A percentile compares a stretch with the other conserved stretches of the same genome.
Evolutionary conservation across 2,329 filamentous ascomycete species (phyloP).

Genomic region (Colletotrichum kahawae): DNA sequence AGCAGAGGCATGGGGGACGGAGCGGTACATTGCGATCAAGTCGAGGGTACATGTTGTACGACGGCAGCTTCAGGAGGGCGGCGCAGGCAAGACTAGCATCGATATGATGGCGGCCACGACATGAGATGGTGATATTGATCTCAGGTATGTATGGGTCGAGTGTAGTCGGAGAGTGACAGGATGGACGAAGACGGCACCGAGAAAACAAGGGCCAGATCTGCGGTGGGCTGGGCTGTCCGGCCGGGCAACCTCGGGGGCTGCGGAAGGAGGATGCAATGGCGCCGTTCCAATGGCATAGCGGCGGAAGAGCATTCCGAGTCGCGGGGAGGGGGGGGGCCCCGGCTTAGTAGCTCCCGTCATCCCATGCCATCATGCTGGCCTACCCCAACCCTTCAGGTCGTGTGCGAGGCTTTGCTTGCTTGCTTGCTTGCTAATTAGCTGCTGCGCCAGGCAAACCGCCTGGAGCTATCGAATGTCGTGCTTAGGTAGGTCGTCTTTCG

Average conservation of each 20-base stretch:
- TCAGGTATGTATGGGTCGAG: not conserved
- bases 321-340: not conserved
- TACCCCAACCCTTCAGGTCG: not conserved
- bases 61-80: not conserved
- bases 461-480: not conserved
- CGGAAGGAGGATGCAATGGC: not conserved
- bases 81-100: not conserved
- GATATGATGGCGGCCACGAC: not conserved
- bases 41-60: constrained; percentile 3
- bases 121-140: not conserved
- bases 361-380: not conserved
- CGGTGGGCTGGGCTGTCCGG: not conserved
- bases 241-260: not conserved
- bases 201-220: not conserved
- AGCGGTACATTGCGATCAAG: constrained; percentile 1
- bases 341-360: not conserved
- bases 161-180: not conserved
- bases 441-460: not conserved
- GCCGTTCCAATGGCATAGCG: not conserved
- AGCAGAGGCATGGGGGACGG: not conserved
- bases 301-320: not conserved
- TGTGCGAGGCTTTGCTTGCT: not conserved
- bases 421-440: not conserved
- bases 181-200: not conserved
- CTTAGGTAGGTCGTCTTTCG: not conserved